phyloP scores from a whole-genome alignment of 495 filamentous ascomycete species.

The Talaromyces nanjingensis region DNA sequence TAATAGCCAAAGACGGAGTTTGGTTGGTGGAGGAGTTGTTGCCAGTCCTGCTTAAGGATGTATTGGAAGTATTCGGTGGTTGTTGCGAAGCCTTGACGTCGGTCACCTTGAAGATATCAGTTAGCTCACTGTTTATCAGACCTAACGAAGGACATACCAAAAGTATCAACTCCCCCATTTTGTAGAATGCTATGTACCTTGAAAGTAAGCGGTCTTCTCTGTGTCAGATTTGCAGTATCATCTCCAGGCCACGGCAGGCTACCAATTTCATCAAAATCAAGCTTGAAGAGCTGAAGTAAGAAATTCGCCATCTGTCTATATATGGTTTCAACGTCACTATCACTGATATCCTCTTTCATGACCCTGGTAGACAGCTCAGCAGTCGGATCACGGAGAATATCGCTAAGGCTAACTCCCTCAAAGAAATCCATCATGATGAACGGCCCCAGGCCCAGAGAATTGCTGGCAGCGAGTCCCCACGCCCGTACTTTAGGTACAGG shows the following conservation, averaged over 20 bases:
- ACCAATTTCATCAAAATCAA: slow-evolving; percentile 21
- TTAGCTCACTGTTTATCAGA: neutral
- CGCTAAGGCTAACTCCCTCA: slow-evolving; percentile 25
- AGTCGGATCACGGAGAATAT: slow-evolving; percentile 16
- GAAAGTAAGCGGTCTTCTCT: too few species aligned
- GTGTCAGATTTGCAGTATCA: slow-evolving; percentile 9
- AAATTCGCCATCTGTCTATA: slow-evolving; percentile 27
- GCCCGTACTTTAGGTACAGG: slow-evolving; percentile 29
- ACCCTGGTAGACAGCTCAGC: slow-evolving; percentile 14
- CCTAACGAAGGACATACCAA: slow-evolving; percentile 13
- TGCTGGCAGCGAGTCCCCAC: slow-evolving; percentile 32
- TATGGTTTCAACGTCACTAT: slow-evolving; percentile 19
- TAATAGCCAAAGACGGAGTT: slow-evolving; percentile 23
- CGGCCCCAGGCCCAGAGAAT: slow-evolving; percentile 29
- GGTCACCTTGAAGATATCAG: slow-evolving; percentile 20
- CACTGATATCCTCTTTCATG: slow-evolving; percentile 13
- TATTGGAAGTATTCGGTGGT: slow-evolving; percentile 28
- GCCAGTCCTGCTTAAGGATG: slow-evolving; percentile 22
- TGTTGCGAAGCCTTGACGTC: slow-evolving; percentile 21
- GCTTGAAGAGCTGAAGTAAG: slow-evolving; percentile 20
- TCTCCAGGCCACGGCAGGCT: slow-evolving; percentile 14
- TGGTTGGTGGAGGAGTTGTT: slow-evolving; percentile 25
- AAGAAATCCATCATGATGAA: slow-evolving; percentile 43
- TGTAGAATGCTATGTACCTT: slow-evolving; percentile 26
- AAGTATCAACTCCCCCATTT: slow-evolving; percentile 28